These are phyloP conservation scores for Fusarium lateritium DNA, from an alignment of 2,329 filamentous ascomycete genomes.

Conservation along the genomic window DNA sequence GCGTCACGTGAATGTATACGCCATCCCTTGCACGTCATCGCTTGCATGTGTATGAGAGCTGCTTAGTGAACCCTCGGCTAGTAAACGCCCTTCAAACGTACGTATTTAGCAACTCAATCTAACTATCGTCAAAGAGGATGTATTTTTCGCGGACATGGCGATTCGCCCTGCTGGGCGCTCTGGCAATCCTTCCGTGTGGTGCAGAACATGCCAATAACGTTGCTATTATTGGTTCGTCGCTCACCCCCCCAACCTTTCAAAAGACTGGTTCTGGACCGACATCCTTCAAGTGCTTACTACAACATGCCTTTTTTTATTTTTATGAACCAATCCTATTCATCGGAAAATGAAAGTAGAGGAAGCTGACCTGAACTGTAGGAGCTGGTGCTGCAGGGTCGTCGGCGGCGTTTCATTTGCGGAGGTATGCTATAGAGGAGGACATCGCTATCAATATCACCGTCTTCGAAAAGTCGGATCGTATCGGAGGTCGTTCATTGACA, in stretches of 20 bases:
- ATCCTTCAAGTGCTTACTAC: not conserved
- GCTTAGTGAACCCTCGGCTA: not conserved
- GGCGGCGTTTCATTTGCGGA: slow-evolving; percentile 84
- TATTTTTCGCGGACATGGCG: slow-evolving; percentile 20
- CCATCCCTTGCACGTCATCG: slow-evolving; percentile 5
- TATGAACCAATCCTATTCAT: not conserved
- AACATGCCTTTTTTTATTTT: not conserved
- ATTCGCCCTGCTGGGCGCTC: slow-evolving; percentile 39
- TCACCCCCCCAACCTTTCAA: not conserved
- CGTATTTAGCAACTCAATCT: not conserved
- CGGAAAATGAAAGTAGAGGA: not conserved
- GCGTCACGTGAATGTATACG: slow-evolving; percentile 10
- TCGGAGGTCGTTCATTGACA: slow-evolving; percentile 91
- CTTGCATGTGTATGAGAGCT: not conserved
- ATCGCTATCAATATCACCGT: slow-evolving; percentile 84
- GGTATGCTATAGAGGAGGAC: slow-evolving; percentile 75
- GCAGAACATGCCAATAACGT: slow-evolving; percentile 51
- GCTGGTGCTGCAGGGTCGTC: slow-evolving; percentile 92
- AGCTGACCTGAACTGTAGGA: slow-evolving; percentile 67
- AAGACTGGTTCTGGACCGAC: not conserved
- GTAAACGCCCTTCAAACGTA: not conserved
- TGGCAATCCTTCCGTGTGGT: slow-evolving; percentile 26
- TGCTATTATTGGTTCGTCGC: slow-evolving; percentile 56
- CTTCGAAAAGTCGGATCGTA: slow-evolving; percentile 82
- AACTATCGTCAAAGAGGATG: slow-evolving; percentile 31